Evolutionary conservation across 129 eudicot genomes (phyloP).

Genomic region (Cynara cardunculus): DNA sequence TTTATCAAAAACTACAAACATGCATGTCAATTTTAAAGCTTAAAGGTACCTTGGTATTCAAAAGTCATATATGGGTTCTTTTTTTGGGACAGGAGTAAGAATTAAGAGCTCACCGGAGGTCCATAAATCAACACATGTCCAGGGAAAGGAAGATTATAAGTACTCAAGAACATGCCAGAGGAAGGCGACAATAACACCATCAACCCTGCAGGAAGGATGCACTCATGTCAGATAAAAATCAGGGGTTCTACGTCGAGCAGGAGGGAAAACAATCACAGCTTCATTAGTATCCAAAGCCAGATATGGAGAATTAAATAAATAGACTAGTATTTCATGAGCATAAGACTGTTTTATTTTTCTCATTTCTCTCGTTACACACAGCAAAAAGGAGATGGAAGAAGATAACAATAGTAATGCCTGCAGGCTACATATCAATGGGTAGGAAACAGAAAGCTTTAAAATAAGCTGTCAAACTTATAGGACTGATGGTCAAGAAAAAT

Average conservation of each 20-base stretch:
- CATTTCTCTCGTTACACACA: constrained; percentile 1
- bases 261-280: background rate
- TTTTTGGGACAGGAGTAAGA: background rate
- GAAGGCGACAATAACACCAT: constrained; percentile 58
- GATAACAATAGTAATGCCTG: background rate
- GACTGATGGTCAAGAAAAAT: background rate
- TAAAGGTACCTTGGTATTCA: background rate
- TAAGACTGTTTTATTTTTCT: background rate
- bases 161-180: constrained; percentile 57
- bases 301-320: background rate
- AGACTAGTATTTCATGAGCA: background rate
- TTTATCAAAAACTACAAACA: background rate
- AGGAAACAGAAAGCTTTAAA: background rate
- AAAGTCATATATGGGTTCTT: background rate
- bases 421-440: background rate
- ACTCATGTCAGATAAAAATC: constrained; percentile 3
- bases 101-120: constrained; percentile 72
- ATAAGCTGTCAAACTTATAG: background rate
- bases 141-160: constrained; percentile 76
- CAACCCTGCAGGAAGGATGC: constrained; percentile 60
- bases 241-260: background rate
- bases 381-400: background rate
- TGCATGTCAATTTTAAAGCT: background rate
- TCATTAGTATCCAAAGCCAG: background rate
- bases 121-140: constrained; percentile 91